These are phyloP conservation scores for Hemerocallis citrina DNA, from an alignment of 106 monocot species.

Conservation along the genomic window DNA sequence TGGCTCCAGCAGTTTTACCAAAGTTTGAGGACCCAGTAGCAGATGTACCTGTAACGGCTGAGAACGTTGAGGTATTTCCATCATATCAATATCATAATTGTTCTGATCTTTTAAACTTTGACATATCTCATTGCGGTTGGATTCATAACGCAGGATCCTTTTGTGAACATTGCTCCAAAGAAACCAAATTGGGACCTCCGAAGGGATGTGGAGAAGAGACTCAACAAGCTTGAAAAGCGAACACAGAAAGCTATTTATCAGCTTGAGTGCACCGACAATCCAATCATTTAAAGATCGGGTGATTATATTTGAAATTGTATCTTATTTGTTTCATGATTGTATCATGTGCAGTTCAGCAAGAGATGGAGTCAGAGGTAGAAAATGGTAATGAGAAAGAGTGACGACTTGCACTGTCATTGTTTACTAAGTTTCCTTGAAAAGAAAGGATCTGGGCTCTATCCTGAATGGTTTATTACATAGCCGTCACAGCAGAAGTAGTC, in stretches of 20 bases:
- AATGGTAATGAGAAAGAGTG: slow-evolving; percentile 12
- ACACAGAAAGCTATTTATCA: slow-evolving; percentile 85
- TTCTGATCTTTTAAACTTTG: not conserved
- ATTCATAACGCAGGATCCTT: slow-evolving; percentile 60
- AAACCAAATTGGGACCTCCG: slow-evolving; percentile 99
- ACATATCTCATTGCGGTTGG: not conserved
- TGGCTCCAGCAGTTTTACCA: slow-evolving; percentile 63
- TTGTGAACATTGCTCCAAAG: slow-evolving; percentile 94
- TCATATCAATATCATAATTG: not conserved
- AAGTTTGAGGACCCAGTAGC: slow-evolving; percentile 94
- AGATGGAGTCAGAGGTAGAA: slow-evolving; percentile 41
- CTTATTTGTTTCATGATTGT: not conserved
- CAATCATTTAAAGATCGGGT: not conserved
- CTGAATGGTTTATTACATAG: too few relatives aligned
- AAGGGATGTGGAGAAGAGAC: slow-evolving; percentile 89
- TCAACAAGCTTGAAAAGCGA: slow-evolving; percentile 93
- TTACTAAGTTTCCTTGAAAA: too few relatives aligned
- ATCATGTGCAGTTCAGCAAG: slow-evolving; percentile 47
- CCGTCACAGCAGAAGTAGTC: too few relatives aligned
- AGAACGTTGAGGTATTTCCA: slow-evolving; percentile 52
- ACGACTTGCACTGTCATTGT: too few relatives aligned
- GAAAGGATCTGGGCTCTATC: too few relatives aligned
- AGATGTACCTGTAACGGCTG: slow-evolving; percentile 29
- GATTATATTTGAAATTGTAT: not conserved
- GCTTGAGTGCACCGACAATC: slow-evolving; percentile 21